These are phyloP conservation scores for Candida wancherniae DNA, from an alignment of 805 yeast species.

Conservation along the genomic window DNA sequence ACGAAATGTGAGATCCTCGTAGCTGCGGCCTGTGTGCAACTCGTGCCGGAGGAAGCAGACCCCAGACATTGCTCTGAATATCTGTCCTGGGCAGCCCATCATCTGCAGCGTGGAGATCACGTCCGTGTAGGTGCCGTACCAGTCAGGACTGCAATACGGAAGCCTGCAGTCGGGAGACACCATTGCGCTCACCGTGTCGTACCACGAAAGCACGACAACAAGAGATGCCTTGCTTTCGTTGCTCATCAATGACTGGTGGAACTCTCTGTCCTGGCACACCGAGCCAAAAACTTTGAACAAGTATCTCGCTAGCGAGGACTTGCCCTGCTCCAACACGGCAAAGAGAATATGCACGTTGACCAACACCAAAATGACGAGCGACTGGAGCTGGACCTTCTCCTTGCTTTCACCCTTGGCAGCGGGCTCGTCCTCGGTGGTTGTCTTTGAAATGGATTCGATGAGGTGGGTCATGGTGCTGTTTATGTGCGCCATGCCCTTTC, in stretches of 20 bases:
- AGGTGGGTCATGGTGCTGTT: constrained; percentile 54
- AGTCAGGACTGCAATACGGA: constrained; percentile 48
- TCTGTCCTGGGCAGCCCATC: constrained; percentile 61
- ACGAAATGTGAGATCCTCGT: constrained; percentile 8
- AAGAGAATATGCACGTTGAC: constrained; percentile 52
- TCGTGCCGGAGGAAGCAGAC: constrained; percentile 38
- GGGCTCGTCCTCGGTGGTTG: constrained; percentile 7
- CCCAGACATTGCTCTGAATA: constrained; percentile 43
- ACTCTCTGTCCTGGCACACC: constrained; percentile 40
- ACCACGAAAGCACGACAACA: constrained; percentile 53
- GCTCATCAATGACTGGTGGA: constrained; percentile 39
- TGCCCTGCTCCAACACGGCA: constrained; percentile 51
- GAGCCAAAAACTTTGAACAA: constrained; percentile 47
- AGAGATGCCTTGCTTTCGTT: constrained; percentile 47
- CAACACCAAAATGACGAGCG: constrained; percentile 44
- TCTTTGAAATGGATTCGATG: constrained; percentile 36
- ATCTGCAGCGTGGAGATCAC: constrained; percentile 45
- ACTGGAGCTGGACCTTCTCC: constrained; percentile 13
- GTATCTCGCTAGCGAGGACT: constrained; percentile 46
- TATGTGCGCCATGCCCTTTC: constrained; percentile 49
- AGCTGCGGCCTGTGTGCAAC: constrained; percentile 7
- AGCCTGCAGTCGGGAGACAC: constrained; percentile 54
- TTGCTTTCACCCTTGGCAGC: constrained; percentile 5
- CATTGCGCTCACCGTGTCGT: constrained; percentile 52
- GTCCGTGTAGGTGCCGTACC: constrained; percentile 46